These are phyloP conservation scores for Parathielavia appendiculata DNA, from an alignment of 495 filamentous ascomycete species.

Conservation along the genomic window DNA sequence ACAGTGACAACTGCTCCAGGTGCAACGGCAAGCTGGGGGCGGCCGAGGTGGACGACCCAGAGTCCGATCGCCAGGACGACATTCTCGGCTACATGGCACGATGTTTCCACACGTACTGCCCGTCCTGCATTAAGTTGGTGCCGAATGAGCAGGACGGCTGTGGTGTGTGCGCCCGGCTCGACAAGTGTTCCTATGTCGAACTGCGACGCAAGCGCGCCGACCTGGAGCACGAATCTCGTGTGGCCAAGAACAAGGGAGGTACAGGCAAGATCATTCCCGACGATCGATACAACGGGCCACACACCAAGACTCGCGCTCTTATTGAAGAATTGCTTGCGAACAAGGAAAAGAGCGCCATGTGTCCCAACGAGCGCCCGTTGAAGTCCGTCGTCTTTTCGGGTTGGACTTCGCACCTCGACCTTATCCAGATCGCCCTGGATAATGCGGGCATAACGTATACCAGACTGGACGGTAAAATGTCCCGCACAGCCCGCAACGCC, in stretches of 20 bases:
- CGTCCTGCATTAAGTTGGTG: conserved; percentile 58
- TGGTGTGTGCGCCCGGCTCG: conserved; percentile 11
- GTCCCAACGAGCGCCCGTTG: conserved; percentile 59
- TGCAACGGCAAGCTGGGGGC: conserved; percentile 61
- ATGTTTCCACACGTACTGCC: conserved; percentile 80
- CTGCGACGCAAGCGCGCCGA: conserved; percentile 62
- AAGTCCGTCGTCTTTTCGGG: conserved; percentile 90
- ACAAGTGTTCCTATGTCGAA: conserved; percentile 54
- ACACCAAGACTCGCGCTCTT: conserved; percentile 83
- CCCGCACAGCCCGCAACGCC: conserved; percentile 58
- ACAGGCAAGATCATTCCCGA: conserved; percentile 55
- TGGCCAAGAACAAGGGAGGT: conserved; percentile 36
- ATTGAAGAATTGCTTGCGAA: conserved; percentile 59
- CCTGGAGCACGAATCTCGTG: conserved; percentile 49
- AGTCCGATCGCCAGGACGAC: conserved; percentile 55
- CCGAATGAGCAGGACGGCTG: conserved; percentile 28
- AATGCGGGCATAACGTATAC: conserved; percentile 60
- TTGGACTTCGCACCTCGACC: conserved; percentile 91
- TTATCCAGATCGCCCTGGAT: conserved; percentile 80
- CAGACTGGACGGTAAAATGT: conserved; percentile 89
- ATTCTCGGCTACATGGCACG: conserved; percentile 71
- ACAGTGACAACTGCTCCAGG: conserved; percentile 60
- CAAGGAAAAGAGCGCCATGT: conserved; percentile 52
- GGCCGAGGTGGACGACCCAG: conserved; percentile 46
- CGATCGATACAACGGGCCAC: conserved; percentile 72